These are phyloP conservation scores for Salix dunnii DNA, from an alignment of 345 rosid species.

Conservation along the genomic window DNA sequence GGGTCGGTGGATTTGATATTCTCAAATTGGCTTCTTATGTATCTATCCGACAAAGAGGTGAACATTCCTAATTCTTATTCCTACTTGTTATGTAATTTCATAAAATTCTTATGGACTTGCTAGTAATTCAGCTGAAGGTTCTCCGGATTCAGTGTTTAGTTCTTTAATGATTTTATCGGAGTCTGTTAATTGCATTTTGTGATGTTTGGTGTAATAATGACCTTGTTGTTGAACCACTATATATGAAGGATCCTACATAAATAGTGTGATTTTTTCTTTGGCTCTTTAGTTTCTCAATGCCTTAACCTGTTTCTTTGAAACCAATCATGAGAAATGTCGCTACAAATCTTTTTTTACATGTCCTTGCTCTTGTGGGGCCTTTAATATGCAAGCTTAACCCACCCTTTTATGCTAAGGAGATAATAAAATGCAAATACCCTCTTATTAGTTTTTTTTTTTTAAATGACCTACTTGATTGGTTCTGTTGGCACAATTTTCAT, in stretches of 20 bases:
- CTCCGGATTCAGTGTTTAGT: not conserved
- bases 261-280: not conserved
- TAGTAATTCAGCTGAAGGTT: not conserved
- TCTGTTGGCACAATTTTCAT: not conserved
- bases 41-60: constrained; percentile 93
- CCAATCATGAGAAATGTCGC: no score
- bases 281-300: not conserved
- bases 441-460: no score
- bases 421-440: no score
- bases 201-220: not conserved
- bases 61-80: not conserved
- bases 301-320: no score
- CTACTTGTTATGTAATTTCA: not conserved
- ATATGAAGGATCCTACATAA: not conserved
- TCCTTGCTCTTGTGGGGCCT: no score
- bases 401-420: not conserved
- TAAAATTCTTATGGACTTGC: not conserved
- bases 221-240: not conserved
- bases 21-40: constrained; percentile 97
- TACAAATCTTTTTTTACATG: no score
- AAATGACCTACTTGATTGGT: not conserved
- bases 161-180: not conserved
- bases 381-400: no score
- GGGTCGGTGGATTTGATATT: constrained; percentile 76
- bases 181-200: not conserved